phyloP scores from a whole-genome alignment of 768 basidiomycete genomes.

The Boletus fagicola region DNA sequence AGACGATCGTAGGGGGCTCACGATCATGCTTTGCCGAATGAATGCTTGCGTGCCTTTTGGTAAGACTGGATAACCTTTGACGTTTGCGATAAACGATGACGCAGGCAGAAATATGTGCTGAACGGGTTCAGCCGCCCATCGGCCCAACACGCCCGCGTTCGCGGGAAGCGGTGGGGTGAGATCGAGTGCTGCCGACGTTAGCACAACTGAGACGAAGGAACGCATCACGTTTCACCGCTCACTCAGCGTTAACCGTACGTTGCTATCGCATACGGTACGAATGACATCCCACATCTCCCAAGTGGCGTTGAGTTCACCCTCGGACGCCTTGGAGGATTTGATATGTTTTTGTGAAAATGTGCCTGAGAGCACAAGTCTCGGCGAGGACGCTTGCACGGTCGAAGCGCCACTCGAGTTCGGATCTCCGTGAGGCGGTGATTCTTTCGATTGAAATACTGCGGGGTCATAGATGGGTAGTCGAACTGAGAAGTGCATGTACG shows the following conservation, averaged over 20 bases:
- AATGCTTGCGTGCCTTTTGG: constrained; percentile 92
- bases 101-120: constrained; percentile 85
- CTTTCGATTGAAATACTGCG: constrained; percentile 47
- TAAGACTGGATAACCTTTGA: constrained; percentile 95
- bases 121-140: constrained; percentile 96
- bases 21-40: constrained; percentile 86
- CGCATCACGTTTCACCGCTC: constrained; percentile 43
- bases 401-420: constrained; percentile 28
- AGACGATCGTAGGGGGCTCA: constrained; percentile 34
- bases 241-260: constrained; percentile 71
- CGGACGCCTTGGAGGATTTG: constrained; percentile 40
- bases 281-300: constrained; percentile 99
- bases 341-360: constrained; percentile 26
- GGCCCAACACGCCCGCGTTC: constrained; percentile 67
- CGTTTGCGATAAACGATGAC: constrained; percentile 90
- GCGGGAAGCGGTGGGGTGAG: constrained; percentile 85
- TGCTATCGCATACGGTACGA: constrained; percentile 84
- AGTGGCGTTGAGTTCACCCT: constrained; percentile 64
- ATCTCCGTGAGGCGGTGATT: constrained; percentile 30
- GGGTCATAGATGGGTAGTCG: constrained; percentile 83
- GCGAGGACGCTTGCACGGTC: constrained; percentile 22
- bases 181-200: constrained; percentile 70
- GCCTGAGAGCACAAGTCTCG: constrained; percentile 13
- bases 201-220: constrained; percentile 4
- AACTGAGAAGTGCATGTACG: constrained; percentile 78